Evolutionary conservation across 257 asterid genomes (phyloP), one percentile per base, ranked within the genome.

Genomic region (Verbascum thapsus): DNA sequence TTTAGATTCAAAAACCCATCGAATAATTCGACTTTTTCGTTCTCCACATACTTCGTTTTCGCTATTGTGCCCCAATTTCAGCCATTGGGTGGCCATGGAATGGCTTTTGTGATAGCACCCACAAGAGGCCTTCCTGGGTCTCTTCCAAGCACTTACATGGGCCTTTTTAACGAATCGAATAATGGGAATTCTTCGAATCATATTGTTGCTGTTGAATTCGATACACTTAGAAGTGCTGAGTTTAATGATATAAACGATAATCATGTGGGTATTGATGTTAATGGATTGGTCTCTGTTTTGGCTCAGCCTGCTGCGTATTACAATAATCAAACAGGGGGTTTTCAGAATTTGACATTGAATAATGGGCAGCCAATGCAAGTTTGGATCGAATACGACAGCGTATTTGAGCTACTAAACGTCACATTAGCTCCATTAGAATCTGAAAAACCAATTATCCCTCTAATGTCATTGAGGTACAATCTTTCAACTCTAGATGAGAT

Each of bases 211-310:
- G 80, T 87, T 8, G 96, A 87, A 62, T 76, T 84, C 17, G 95
- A 87, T 26, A 82, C 94, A 8, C 34, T 80, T 40, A 72, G 47
- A 54, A 82, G 74, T 61, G 0, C 32, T 0, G 90, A 80, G 26
- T 77, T 81, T 12, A 20, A 39, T 6, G 90, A 87, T 58, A 79
- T 56, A 1, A 37, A 85, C 49, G 81, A 71, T 15, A 85, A 87
- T 44, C 94, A 84, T 44, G 85, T 81, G 13, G 92, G 90, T 0
- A 62, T 87, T 50, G 90, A 87, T 38, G 42, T 87, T 47, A 80
- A 79, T 37, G 59, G 73, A 4, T 5, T 87, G 69, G 10, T 16
- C 0, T 87, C 95, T 2, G 43, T 3, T 1, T 0, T 0, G 8
- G 17, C 74, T 1, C 1, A 15, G 4, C 60, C 85, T 3, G 77